A percentile compares a stretch with the other conserved stretches of the same genome.
Evolutionary conservation across 257 asterid species (phyloP).

Genomic region (Capsicum chinense): DNA sequence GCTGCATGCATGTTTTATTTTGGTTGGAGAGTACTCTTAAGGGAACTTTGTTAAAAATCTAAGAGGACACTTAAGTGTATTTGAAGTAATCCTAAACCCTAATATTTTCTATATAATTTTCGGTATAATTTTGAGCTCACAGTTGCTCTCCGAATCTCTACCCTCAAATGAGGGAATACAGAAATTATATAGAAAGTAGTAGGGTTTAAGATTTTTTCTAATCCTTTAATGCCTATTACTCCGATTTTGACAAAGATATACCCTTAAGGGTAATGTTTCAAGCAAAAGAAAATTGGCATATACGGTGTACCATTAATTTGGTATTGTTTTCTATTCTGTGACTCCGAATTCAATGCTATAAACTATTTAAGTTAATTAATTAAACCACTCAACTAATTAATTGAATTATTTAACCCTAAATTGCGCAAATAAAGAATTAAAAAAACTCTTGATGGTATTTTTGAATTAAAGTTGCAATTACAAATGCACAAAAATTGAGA

Average conservation of each 20-base stretch:
- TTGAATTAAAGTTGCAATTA: background rate
- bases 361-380: background rate
- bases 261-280: background rate
- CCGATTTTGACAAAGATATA: background rate
- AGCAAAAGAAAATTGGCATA: too few relatives aligned
- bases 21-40: background rate
- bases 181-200: background rate
- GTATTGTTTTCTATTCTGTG: background rate
- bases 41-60: background rate
- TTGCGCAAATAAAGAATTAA: background rate
- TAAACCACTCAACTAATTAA: background rate
- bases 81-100: background rate
- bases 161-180: too few relatives aligned
- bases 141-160: background rate
- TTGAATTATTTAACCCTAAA: too few relatives aligned
- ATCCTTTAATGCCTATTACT: background rate
- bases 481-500: background rate
- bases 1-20: background rate
- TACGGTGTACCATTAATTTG: background rate
- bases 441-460: background rate
- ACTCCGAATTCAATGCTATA: background rate
- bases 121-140: background rate
- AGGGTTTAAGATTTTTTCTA: background rate
- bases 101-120: background rate
- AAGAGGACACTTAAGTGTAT: background rate